These are phyloP conservation scores for Epichloe baconii DNA, from an alignment of 2,329 filamentous ascomycete genomes.

Conservation along the genomic window DNA sequence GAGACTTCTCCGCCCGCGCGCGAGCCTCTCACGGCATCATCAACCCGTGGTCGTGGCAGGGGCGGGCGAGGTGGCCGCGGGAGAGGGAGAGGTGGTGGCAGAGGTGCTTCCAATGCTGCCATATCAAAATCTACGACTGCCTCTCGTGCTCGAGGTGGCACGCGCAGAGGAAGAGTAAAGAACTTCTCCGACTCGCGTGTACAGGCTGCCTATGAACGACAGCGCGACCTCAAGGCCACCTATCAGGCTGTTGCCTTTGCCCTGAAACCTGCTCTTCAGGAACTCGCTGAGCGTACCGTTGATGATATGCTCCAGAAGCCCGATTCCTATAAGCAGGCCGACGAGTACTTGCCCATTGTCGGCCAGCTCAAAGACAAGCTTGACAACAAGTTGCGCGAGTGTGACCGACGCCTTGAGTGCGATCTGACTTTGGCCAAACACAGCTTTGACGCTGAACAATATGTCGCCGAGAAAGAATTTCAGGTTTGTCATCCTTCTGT, in stretches of 20 bases:
- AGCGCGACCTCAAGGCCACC: conserved; percentile 51
- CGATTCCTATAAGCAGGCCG: conserved; percentile 36
- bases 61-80: conserved; percentile 10
- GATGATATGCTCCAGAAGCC: conserved; percentile 43
- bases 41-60: conserved; percentile 22
- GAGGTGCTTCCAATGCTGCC: conserved; percentile 17
- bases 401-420: conserved; percentile 19
- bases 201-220: conserved; percentile 48
- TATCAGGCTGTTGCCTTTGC: conserved; percentile 50
- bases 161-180: conserved; percentile 40
- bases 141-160: conserved; percentile 25
- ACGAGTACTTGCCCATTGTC: conserved; percentile 39
- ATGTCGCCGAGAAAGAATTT: conserved; percentile 22
- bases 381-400: conserved; percentile 18
- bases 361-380: conserved; percentile 30
- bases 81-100: conserved; percentile 14
- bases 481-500: conserved; percentile 22
- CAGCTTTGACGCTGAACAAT: conserved; percentile 19
- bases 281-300: conserved; percentile 48
- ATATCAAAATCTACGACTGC: conserved; percentile 20
- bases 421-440: conserved; percentile 27
- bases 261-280: conserved; percentile 51
- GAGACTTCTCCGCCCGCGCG: conserved; percentile 25
- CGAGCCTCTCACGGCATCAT: conserved; percentile 16
- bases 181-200: conserved; percentile 39